Evolutionary conservation across 306 rosid genomes (phyloP).

Genomic region (Echinosophora koreensis): DNA sequence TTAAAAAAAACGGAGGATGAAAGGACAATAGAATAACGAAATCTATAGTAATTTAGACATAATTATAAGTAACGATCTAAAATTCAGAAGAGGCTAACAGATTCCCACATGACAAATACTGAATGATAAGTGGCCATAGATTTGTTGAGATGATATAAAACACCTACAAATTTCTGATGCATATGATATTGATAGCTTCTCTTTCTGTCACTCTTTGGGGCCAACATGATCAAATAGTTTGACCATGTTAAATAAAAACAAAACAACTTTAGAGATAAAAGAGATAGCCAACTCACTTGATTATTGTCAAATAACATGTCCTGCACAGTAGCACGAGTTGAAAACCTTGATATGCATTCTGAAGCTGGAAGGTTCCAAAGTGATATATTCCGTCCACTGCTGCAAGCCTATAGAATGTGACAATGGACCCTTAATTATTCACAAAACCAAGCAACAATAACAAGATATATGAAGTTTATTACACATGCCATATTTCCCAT

Average conservation of each 20-base stretch:
- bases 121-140: constrained; percentile 12
- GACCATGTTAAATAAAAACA: background rate
- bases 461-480: constrained; percentile 21
- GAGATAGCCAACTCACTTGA: constrained; percentile 66
- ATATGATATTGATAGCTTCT: background rate
- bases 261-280: constrained; percentile 14
- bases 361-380: constrained; percentile 95
- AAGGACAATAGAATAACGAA: background rate
- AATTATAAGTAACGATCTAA: constrained; percentile 14
- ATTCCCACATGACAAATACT: constrained; percentile 19
- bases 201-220: background rate
- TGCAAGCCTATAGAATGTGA: constrained; percentile 71
- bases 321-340: constrained; percentile 72
- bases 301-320: constrained; percentile 81
- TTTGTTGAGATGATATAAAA: background rate
- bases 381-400: constrained; percentile 80
- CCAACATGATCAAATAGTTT: constrained; percentile 20
- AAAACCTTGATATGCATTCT: constrained; percentile 71
- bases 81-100: constrained; percentile 5
- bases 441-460: constrained; percentile 32
- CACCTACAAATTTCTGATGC: constrained; percentile 11
- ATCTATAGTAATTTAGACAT: background rate
- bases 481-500: background rate
- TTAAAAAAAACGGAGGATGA: constrained; percentile 3
- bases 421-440: constrained; percentile 37